Percentiles rank a stretch among this genome's conserved stretches.
Evolutionary conservation across 345 rosid species (phyloP).

Genomic region (Gossypium turneri): DNA sequence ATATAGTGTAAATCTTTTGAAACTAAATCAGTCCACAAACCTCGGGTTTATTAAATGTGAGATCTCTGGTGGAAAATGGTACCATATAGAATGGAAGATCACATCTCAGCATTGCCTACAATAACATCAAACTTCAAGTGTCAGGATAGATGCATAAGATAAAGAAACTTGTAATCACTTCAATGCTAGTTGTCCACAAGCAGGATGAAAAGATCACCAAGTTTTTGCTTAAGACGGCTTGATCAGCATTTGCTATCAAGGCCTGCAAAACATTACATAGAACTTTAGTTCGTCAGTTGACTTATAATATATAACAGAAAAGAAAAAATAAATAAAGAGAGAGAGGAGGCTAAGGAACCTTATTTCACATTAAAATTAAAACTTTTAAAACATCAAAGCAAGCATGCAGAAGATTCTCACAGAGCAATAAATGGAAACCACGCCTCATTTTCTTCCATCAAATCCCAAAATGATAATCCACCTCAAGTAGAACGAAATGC

Average conservation of each 20-base stretch:
- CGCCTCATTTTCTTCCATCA: neutral
- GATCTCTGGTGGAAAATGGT: conserved; percentile 68
- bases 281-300: neutral
- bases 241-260: conserved; percentile 45
- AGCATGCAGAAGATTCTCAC: neutral
- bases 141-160: neutral
- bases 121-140: neutral
- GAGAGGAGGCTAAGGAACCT: neutral
- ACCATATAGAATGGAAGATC: conserved; percentile 90
- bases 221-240: conserved; percentile 65
- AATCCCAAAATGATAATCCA: neutral
- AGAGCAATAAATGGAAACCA: neutral
- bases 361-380: neutral
- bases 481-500: neutral
- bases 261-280: conserved; percentile 33
- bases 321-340: neutral
- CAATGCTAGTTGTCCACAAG: neutral
- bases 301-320: neutral
- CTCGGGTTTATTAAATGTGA: conserved; percentile 73
- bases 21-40: conserved; percentile 36
- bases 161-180: neutral
- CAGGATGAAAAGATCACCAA: conserved; percentile 37
- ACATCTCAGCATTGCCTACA: conserved; percentile 73
- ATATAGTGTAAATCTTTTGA: neutral
- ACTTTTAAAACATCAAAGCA: neutral